Conservation (phyloP, 2,329 filamentous ascomycete genomes). For the Trichoderma sp. region DNA sequence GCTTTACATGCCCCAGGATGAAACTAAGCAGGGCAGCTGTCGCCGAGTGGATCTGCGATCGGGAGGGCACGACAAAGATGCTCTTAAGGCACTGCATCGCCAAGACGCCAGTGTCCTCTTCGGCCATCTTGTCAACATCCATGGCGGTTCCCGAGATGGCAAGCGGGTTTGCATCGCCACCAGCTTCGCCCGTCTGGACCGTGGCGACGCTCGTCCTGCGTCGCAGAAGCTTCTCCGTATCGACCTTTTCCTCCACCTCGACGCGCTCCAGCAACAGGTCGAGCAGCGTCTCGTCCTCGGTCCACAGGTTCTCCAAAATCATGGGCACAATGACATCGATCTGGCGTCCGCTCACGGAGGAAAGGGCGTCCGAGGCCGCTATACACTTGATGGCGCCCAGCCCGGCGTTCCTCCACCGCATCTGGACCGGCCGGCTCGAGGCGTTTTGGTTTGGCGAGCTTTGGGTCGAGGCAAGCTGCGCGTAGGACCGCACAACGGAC, state of each 20-base stretch:
- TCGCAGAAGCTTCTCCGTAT: constrained; percentile 59
- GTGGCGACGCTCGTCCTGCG: constrained; percentile 78
- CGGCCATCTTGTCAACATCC: constrained; percentile 84
- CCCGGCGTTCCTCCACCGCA: constrained; percentile 73
- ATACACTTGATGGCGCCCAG: constrained; percentile 78
- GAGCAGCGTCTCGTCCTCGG: constrained; percentile 67
- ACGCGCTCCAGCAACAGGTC: constrained; percentile 64
- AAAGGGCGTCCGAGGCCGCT: constrained; percentile 74
- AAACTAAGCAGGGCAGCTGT: constrained; percentile 73
- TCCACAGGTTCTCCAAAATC: constrained; percentile 82
- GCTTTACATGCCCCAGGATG: constrained; percentile 57
- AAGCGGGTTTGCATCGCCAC: constrained; percentile 61
- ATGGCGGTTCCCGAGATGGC: constrained; percentile 77
- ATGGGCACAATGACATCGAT: constrained; percentile 77
- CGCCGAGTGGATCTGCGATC: constrained; percentile 74
- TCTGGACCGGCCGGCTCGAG: constrained; percentile 67
- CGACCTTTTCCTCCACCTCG: constrained; percentile 64
- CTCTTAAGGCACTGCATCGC: constrained; percentile 83
- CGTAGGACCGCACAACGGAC: constrained; percentile 75
- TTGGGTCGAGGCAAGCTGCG: constrained; percentile 69
- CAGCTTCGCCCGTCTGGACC: constrained; percentile 62
- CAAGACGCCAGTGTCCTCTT: constrained; percentile 81
- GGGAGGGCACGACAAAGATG: constrained; percentile 79
- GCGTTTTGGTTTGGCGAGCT: constrained; percentile 49
- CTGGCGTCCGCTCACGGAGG: constrained; percentile 71